Percentiles rank a stretch among this genome's conserved stretches.
phyloP scores from a whole-genome alignment of 495 filamentous ascomycete species.

The Annulohypoxylon maeteangense region DNA sequence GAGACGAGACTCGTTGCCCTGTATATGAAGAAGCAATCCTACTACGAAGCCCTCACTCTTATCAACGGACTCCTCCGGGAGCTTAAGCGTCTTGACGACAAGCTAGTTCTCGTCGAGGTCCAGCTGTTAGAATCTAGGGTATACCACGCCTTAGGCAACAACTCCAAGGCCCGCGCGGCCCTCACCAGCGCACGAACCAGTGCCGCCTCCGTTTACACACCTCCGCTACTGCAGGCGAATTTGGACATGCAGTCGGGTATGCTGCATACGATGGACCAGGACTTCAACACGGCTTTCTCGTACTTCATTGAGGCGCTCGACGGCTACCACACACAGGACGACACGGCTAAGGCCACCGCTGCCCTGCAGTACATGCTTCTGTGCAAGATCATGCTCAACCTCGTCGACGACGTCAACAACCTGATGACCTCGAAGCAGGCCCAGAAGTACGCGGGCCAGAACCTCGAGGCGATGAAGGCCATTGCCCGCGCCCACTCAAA shows the following conservation, averaged over 20 bases:
- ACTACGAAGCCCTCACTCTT: constrained; percentile 94
- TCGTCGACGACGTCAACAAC: constrained; percentile 92
- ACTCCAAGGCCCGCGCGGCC: constrained; percentile 93
- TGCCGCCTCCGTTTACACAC: constrained; percentile 96
- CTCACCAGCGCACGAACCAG: constrained; percentile 93
- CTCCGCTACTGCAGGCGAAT: constrained; percentile 92
- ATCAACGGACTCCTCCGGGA: constrained; percentile 96
- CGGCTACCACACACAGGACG: constrained; percentile 93
- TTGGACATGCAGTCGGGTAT: constrained; percentile 99
- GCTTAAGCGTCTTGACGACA: constrained; percentile 97
- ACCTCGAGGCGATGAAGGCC: constrained; percentile 98
- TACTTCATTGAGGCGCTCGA: constrained; percentile 99
- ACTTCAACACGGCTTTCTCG: constrained; percentile 97
- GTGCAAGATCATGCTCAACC: constrained; percentile 99
- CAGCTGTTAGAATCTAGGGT: constrained; percentile 96
- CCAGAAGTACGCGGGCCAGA: constrained; percentile 91
- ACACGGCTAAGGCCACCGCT: constrained; percentile 82
- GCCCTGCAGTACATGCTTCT: constrained; percentile 99
- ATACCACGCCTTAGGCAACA: constrained; percentile 97
- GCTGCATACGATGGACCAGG: constrained; percentile 97
- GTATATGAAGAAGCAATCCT: constrained; percentile 95
- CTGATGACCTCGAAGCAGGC: constrained; percentile 95
- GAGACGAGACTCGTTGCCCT: constrained; percentile 93
- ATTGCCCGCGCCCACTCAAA: constrained; percentile 95
- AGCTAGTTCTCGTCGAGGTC: constrained; percentile 98